A percentile compares a stretch with the other conserved stretches of the same genome.
Conservation (phyloP, 192 early-diverging fungal genomes). For the Coemansia biformis region DNA sequence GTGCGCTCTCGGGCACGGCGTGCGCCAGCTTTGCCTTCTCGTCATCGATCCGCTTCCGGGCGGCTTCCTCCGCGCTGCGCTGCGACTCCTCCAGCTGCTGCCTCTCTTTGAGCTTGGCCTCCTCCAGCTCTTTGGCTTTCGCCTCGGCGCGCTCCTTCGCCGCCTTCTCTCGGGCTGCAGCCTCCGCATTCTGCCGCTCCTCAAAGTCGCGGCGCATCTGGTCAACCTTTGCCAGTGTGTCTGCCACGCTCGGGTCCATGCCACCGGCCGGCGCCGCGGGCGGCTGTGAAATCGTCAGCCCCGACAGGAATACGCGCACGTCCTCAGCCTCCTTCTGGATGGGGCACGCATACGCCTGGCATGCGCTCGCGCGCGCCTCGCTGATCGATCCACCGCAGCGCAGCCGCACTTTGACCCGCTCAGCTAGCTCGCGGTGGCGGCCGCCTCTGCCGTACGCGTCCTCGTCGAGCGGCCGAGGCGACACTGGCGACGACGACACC, state of each 20-base stretch:
- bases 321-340: slow-evolving; percentile 34
- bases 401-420: no score
- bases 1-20: background rate
- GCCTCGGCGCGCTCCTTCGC: slow-evolving; percentile 2
- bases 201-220: slow-evolving; percentile 30
- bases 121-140: slow-evolving; percentile 9
- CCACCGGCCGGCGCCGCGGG: background rate
- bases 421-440: no score
- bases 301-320: slow-evolving; percentile 16
- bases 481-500: background rate
- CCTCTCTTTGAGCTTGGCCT: background rate
- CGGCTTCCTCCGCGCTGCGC: background rate
- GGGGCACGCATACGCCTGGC: slow-evolving; percentile 12
- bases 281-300: slow-evolving; percentile 1
- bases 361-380: slow-evolving; percentile 12
- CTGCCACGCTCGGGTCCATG: slow-evolving; percentile 7
- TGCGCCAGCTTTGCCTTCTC: slow-evolving; percentile 1
- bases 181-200: slow-evolving; percentile 7
- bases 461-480: no score
- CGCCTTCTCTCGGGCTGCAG: slow-evolving; percentile 5
- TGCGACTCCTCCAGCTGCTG: background rate
- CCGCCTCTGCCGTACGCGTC: no score
- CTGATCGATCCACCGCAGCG: no score
- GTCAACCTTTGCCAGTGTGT: slow-evolving; percentile 17
- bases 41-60: background rate